phyloP scores from a whole-genome alignment of 139 green algal genomes.

The Closterium sp. region DNA sequence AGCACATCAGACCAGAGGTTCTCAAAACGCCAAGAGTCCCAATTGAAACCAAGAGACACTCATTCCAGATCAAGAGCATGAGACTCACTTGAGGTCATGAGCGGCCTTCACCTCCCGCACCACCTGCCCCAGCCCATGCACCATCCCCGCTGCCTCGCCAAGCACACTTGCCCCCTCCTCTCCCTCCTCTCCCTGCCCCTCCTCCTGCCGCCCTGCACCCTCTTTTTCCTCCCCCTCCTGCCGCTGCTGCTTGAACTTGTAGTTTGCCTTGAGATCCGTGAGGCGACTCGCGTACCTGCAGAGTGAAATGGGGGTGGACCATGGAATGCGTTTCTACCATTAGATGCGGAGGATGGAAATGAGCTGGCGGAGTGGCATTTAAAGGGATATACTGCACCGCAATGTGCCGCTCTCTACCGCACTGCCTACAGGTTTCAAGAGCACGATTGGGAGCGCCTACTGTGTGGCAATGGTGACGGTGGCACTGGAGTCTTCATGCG shows the following conservation, averaged over 20 bases:
- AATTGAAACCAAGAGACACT: background rate
- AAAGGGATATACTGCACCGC: too few species aligned
- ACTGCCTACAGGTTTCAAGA: too few species aligned
- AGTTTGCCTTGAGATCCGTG: conserved; percentile 38
- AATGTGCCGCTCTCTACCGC: too few species aligned
- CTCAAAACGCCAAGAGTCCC: too few species aligned
- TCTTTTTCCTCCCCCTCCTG: background rate
- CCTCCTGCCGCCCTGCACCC: background rate
- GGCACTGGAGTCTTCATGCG: background rate
- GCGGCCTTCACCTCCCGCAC: conserved; percentile 32
- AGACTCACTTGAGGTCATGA: conserved; percentile 43
- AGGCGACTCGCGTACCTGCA: conserved; percentile 33
- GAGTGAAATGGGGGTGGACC: too few species aligned
- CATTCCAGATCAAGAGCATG: background rate
- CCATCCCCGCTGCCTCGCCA: too few species aligned
- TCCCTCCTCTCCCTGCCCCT: background rate
- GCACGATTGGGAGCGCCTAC: too few species aligned
- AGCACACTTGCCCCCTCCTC: background rate
- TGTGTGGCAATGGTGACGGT: conserved; percentile 6
- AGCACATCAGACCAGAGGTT: too few species aligned
- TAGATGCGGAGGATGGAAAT: background rate
- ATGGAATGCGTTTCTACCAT: too few species aligned
- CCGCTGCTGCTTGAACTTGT: conserved; percentile 37
- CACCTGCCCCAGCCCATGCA: conserved; percentile 21
- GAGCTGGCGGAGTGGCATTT: background rate